Conservation (phyloP, 441 rosid genomes). For the Eruca vesicaria region DNA sequence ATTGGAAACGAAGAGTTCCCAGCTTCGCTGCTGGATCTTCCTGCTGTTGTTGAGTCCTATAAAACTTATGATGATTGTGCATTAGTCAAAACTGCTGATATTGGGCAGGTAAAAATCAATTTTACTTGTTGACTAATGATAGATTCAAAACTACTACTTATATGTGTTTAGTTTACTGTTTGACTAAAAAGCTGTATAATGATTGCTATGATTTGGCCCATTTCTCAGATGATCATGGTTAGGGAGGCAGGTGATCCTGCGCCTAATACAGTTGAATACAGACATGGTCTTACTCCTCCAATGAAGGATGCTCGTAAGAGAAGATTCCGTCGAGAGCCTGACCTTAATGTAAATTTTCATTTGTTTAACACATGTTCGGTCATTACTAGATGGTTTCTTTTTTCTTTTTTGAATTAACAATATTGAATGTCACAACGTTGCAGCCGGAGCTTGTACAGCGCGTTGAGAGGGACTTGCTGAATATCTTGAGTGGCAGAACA, state of each 20-base stretch:
- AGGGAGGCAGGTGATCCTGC: constrained; percentile 76
- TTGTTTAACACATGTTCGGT: background rate
- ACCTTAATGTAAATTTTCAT: constrained; percentile 61
- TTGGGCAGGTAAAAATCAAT: constrained; percentile 62
- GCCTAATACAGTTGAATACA: constrained; percentile 73
- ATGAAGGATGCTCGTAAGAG: constrained; percentile 96
- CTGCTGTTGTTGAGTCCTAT: constrained; percentile 84
- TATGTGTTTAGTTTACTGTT: background rate
- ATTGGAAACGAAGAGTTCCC: constrained; percentile 71
- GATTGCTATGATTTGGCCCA: background rate
- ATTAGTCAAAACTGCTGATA: constrained; percentile 80
- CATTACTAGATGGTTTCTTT: background rate
- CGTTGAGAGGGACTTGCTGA: constrained; percentile 83
- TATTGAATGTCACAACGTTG: constrained; percentile 25
- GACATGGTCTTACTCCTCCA: constrained; percentile 93
- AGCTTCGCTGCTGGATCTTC: constrained; percentile 82
- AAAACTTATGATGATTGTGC: constrained; percentile 90
- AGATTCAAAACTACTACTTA: too few relatives aligned
- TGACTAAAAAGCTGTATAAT: background rate
- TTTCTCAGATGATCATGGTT: constrained; percentile 96
- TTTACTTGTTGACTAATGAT: too few relatives aligned
- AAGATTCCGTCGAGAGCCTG: constrained; percentile 92
- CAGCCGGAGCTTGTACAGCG: constrained; percentile 96
- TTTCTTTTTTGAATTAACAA: background rate
- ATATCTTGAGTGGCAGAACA: constrained; percentile 85